Evolutionary conservation across 129 eudicot genomes (phyloP), one percentile per base, ranked within the genome.

Genomic region (Tagetes erecta): DNA sequence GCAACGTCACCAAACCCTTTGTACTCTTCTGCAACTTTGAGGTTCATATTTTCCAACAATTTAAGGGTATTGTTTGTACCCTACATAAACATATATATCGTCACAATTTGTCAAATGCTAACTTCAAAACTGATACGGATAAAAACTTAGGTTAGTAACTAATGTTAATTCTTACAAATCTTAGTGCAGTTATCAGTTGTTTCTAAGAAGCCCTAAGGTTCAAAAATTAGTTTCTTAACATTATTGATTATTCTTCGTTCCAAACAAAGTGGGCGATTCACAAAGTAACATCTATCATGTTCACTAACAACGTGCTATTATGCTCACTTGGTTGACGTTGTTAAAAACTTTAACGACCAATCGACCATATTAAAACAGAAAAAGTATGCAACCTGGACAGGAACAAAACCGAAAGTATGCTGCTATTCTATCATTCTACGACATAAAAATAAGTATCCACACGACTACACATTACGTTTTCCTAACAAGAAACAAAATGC

Each of bases 1-100:
- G 97, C 97, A 82, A 93, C 84, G 73, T 93, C 98, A 50, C 98
- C 98, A 74, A 87, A 90, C 40, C 86, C 88, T 46, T 88, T 84
- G 75, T 90, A 93, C 82, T 93, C 95, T 81, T 93, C 95, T 30
- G 92, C 91, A 51, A 93, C 98, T 69, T 82, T 86, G 3, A 93
- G 81, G 73, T 90, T 93, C 98, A 93, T 93, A 68, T 78, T 87
- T 83, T 93, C 98, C 85, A 93, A 71, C 44, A 93, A 91, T 62
- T 90, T 91, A 67, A 93, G 95, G 20, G 80, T 66, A 67, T 90
- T 88, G 63, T 87, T 90, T 49, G 96, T 87, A 33, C 92, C 98
- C 98, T 92, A 76, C n/a, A 67, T 47, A 27, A 71, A 52, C 82
- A 78, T 34, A 60, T 33, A 13, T 57, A 56, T 59, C 62, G 12